These are phyloP conservation scores for Ettlia oleoabundans DNA, from an alignment of 139 green algal species.

Conservation along the genomic window DNA sequence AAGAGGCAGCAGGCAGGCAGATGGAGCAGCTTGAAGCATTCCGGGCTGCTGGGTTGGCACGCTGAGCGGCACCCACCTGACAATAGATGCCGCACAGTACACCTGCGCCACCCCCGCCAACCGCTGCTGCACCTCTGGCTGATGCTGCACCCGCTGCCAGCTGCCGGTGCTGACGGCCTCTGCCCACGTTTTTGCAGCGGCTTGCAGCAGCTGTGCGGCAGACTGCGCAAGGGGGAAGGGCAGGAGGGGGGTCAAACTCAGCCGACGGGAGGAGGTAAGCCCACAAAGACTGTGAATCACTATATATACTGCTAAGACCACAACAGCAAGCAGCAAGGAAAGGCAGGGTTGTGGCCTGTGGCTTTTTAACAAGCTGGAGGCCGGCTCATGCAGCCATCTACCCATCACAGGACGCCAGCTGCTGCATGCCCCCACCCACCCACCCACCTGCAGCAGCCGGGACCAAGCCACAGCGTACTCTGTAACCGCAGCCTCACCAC, in stretches of 20 bases:
- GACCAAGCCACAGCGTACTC: slow-evolving; percentile 19
- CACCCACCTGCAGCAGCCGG: neutral
- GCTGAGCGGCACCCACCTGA: slow-evolving; percentile 1
- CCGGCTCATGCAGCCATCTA: too few species aligned
- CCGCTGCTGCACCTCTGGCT: slow-evolving; percentile 7
- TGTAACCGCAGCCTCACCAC: neutral
- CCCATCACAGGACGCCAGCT: too few species aligned
- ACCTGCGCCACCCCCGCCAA: slow-evolving; percentile 1
- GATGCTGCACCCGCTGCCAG: neutral
- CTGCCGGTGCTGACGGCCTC: neutral
- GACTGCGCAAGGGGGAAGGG: too few species aligned
- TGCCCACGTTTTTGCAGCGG: neutral
- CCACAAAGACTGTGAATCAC: too few species aligned
- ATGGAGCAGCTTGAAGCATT: too few species aligned
- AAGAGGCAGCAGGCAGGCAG: neutral
- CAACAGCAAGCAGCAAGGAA: too few species aligned
- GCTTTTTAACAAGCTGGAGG: too few species aligned
- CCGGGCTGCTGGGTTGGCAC: neutral
- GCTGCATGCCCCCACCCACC: too few species aligned
- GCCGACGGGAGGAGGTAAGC: too few species aligned
- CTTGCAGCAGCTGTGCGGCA: neutral
- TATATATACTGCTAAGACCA: too few species aligned
- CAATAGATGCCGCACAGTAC: neutral
- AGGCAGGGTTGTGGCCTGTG: too few species aligned
- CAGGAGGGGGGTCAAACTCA: too few species aligned